Evolutionary conservation across 2,329 filamentous ascomycete species (phyloP).

Genomic region (Didymella glomerata): DNA sequence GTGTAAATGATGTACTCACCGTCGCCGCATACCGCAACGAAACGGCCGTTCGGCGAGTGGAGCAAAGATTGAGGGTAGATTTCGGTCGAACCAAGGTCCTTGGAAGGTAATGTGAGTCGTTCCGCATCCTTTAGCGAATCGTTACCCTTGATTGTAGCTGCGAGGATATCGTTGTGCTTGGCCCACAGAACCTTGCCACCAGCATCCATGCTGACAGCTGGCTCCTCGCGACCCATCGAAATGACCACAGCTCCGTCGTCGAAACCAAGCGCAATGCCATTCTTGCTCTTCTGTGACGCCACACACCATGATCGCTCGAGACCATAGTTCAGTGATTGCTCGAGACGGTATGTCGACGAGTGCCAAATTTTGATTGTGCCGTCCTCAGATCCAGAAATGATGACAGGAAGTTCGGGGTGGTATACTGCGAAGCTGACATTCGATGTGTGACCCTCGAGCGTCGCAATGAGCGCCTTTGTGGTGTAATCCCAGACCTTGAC

Average conservation of each 20-base stretch:
- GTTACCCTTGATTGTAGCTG: slow-evolving; percentile 91
- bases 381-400: slow-evolving; percentile 97
- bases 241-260: slow-evolving; percentile 98
- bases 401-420: slow-evolving; percentile 94
- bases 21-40: slow-evolving; percentile 90
- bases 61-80: slow-evolving; percentile 94
- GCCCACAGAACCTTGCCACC: slow-evolving; percentile 98
- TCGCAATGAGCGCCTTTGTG: slow-evolving; percentile 95
- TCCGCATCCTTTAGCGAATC: slow-evolving; percentile 90
- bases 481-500: slow-evolving; percentile 99
- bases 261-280: slow-evolving; percentile 94
- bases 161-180: slow-evolving; percentile 92
- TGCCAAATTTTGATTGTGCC: slow-evolving; percentile 99
- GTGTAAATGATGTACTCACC: slow-evolving; percentile 99
- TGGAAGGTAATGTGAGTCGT: slow-evolving; percentile 84
- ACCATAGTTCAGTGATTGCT: slow-evolving; percentile 95
- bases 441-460: slow-evolving; percentile 94
- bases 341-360: slow-evolving; percentile 93
- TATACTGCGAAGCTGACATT: slow-evolving; percentile 99
- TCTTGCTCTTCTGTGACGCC: slow-evolving; percentile 91
- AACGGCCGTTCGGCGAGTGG: slow-evolving; percentile 95
- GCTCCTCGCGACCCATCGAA: slow-evolving; percentile 96
- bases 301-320: slow-evolving; percentile 98
- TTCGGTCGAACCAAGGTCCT: slow-evolving; percentile 95
- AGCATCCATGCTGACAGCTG: slow-evolving; percentile 95